Conservation (phyloP, 345 rosid species). For the Eucalyptus pumila region DNA sequence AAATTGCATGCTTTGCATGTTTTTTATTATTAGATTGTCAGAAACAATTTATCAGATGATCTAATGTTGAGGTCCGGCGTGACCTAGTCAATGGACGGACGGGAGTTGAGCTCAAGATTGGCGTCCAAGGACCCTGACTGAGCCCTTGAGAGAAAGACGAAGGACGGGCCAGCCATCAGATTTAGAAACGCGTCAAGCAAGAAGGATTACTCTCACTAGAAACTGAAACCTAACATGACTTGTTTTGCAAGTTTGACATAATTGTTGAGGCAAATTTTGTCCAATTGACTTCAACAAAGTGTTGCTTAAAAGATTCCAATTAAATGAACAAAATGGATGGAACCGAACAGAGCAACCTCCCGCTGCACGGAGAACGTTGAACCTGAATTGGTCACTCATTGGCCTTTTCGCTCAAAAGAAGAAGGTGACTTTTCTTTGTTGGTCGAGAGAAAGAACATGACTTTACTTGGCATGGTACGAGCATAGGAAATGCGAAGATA, state of each 20-base stretch:
- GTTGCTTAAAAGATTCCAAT: no score
- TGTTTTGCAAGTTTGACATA: background rate
- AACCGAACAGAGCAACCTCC: background rate
- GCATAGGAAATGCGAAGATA: background rate
- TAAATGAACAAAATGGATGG: background rate
- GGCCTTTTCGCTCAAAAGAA: background rate
- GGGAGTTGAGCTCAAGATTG: background rate
- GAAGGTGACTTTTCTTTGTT: background rate
- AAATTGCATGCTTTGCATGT: background rate
- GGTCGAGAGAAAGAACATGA: no score
- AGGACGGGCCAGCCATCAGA: background rate
- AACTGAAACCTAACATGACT: background rate
- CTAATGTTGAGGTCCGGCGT: background rate
- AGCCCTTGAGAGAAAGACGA: background rate
- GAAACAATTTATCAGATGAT: background rate
- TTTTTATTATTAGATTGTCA: background rate
- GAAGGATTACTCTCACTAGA: background rate
- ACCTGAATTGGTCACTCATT: background rate
- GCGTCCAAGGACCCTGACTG: background rate
- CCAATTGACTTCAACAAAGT: background rate
- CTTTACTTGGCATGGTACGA: background rate
- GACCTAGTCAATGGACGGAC: background rate
- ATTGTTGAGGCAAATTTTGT: background rate
- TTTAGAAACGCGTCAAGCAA: background rate
- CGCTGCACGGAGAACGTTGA: background rate